Evolutionary conservation across 2,329 filamentous ascomycete species (phyloP).

Genomic region (Cladosporium sp.): DNA sequence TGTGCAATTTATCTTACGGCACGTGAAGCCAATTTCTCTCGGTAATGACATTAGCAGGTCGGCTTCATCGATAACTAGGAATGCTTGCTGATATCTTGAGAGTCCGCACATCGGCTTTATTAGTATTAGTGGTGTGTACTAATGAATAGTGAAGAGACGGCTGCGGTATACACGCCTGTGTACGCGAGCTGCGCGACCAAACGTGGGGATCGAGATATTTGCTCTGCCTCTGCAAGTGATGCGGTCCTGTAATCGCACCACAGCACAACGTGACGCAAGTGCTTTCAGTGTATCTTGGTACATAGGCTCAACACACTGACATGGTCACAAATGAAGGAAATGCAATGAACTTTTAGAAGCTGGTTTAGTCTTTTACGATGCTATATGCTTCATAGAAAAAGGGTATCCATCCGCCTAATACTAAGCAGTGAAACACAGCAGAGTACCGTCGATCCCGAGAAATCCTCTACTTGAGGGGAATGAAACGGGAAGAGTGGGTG

Average conservation of each 20-base stretch:
- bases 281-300: background rate
- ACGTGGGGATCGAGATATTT: background rate
- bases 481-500: slow-evolving; percentile 99
- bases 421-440: slow-evolving; percentile 4
- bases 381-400: slow-evolving; percentile 18
- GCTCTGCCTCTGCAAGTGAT: too few species aligned
- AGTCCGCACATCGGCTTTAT: background rate
- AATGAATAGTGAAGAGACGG: too few species aligned
- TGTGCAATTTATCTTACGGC: background rate
- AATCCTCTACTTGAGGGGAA: slow-evolving; percentile 86
- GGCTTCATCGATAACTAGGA: background rate
- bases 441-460: slow-evolving; percentile 4
- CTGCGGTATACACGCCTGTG: background rate
- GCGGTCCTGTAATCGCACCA: too few species aligned
- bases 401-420: slow-evolving; percentile 12
- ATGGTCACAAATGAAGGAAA: background rate
- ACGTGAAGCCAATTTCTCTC: background rate
- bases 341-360: slow-evolving; percentile 14
- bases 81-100: background rate
- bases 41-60: background rate
- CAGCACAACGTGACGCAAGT: background rate
- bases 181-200: background rate
- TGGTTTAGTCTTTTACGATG: slow-evolving; percentile 16
- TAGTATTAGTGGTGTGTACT: background rate
- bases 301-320: background rate